A percentile compares a stretch with the other conserved stretches of the same genome.
Conservation (phyloP, 305 asterid genomes). For the Petunia hybrid region DNA sequence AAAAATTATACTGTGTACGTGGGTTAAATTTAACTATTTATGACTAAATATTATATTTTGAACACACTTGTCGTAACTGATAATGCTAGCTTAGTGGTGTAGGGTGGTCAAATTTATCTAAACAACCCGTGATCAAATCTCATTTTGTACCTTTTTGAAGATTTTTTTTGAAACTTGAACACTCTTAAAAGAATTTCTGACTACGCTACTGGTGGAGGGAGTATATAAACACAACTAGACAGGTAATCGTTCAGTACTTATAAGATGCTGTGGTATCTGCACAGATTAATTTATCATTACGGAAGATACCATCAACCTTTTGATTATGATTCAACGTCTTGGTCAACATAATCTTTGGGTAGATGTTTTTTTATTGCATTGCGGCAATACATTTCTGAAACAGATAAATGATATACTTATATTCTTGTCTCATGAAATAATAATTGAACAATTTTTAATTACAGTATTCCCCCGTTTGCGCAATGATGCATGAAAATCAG, state of each 20-base stretch:
- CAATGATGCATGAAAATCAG: neutral
- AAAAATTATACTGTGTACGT: too few relatives aligned
- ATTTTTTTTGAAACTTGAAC: too few relatives aligned
- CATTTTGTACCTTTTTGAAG: too few relatives aligned
- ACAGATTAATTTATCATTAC: neutral
- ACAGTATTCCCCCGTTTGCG: neutral
- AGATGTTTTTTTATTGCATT: neutral
- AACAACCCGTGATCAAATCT: too few relatives aligned
- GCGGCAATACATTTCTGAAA: neutral
- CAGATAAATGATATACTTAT: neutral
- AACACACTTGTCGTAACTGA: too few relatives aligned
- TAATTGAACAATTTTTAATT: neutral
- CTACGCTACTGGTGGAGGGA: too few relatives aligned
- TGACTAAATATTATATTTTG: too few relatives aligned
- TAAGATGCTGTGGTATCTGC: neutral
- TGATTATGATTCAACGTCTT: conserved; percentile 18
- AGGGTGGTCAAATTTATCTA: too few relatives aligned
- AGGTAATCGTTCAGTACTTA: neutral
- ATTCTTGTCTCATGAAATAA: neutral
- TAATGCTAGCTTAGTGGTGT: too few relatives aligned
- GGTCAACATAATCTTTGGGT: neutral
- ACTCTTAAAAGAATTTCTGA: too few relatives aligned
- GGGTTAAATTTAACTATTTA: too few relatives aligned
- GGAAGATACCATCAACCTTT: neutral
- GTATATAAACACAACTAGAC: neutral